phyloP scores from a whole-genome alignment of 768 basidiomycete genomes.

The Chiua virens region DNA sequence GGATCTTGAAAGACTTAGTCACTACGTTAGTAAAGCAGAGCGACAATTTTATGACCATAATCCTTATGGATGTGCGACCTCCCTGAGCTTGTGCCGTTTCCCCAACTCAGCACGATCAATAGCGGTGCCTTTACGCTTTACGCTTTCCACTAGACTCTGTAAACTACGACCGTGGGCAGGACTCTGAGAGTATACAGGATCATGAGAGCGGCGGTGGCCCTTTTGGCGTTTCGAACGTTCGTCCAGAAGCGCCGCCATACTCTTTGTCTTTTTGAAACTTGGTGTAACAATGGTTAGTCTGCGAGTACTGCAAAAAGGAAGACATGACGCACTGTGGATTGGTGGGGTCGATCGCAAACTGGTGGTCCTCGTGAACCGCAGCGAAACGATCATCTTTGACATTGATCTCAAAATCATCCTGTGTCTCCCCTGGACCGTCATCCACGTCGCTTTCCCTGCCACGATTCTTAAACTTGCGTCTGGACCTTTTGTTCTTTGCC shows the following conservation, averaged over 20 bases:
- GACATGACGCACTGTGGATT: conserved; percentile 79
- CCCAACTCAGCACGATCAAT: conserved; percentile 31
- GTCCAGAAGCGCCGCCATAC: conserved; percentile 82
- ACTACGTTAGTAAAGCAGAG: too few species aligned
- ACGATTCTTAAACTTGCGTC: conserved; percentile 23
- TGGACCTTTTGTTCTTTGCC: conserved; percentile 42
- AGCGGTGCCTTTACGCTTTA: conserved; percentile 72
- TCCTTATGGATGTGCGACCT: too few species aligned
- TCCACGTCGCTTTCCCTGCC: conserved; percentile 33
- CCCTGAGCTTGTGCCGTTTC: conserved; percentile 38
- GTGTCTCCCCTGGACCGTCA: conserved; percentile 60
- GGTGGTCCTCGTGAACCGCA: conserved; percentile 83
- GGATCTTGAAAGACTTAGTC: too few species aligned
- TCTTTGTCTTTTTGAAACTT: conserved; percentile 92
- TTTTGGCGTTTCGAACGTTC: conserved; percentile 73
- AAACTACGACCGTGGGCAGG: conserved; percentile 39
- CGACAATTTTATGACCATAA: too few species aligned
- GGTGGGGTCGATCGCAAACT: conserved; percentile 93
- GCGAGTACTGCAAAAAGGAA: background rate
- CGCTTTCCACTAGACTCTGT: conserved; percentile 74
- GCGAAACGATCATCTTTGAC: conserved; percentile 88
- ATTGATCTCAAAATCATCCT: conserved; percentile 81
- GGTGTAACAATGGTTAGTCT: background rate
- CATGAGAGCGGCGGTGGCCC: conserved; percentile 19
- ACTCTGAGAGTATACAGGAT: background rate